These are phyloP conservation scores for Omphalea diandra DNA, from an alignment of 441 rosid genomes.

Conservation along the genomic window DNA sequence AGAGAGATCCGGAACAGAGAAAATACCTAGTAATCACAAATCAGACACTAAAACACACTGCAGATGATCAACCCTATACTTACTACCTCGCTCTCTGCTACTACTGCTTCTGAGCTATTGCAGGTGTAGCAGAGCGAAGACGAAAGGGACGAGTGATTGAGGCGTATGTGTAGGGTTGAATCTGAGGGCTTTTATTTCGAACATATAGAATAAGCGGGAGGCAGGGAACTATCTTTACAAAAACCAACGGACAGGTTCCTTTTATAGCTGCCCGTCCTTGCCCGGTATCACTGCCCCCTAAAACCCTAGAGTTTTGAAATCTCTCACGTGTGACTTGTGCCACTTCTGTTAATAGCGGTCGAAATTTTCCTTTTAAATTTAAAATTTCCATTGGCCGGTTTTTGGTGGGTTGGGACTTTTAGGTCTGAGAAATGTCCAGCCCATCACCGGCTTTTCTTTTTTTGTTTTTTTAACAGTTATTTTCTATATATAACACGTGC, in stretches of 20 bases:
- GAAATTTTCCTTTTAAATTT: neutral
- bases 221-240: neutral
- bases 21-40: neutral
- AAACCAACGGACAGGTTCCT: constrained; percentile 28
- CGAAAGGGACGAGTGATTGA: neutral
- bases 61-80: neutral
- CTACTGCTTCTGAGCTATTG: neutral
- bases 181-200: constrained; percentile 28
- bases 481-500: too few relatives aligned
- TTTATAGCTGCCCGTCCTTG: constrained; percentile 27
- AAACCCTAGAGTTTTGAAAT: constrained; percentile 46
- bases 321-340: constrained; percentile 31
- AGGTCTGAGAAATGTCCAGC: neutral
- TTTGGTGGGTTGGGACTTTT: neutral
- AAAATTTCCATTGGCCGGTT: neutral
- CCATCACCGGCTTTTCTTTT: neutral
- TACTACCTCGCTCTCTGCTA: neutral
- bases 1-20: neutral
- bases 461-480: too few relatives aligned
- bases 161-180: neutral
- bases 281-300: constrained; percentile 16
- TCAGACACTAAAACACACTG: neutral
- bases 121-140: neutral
- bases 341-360: constrained; percentile 3
- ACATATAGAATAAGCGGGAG: constrained; percentile 58